Evolutionary conservation across 202 grass and related monocot species (phyloP), one percentile per base, ranked within the genome.

Genomic region (Setaria viridis): DNA sequence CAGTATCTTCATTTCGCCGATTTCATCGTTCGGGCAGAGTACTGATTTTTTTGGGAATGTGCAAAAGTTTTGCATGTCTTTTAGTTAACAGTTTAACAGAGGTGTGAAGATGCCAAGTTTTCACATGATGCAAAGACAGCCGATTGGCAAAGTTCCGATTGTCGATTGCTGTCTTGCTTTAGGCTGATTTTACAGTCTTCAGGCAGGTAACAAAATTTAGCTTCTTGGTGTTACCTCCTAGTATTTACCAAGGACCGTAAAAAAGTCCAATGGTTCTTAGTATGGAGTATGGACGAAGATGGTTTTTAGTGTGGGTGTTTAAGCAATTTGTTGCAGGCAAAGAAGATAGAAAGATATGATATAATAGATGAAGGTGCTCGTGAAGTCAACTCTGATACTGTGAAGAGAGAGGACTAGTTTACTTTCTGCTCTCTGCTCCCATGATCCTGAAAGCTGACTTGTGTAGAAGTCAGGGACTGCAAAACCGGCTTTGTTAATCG

Each of bases 371-470:
- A 34, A 72, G 46, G 11, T 50, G 46, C 11, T 32, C n/a, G 6
- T 73, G 70, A 25, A 51, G 29, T 17, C 46, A 34, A 34, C 47
- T 72, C 45, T 9, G 11, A 32, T 50, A 33, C 70, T 20, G 30
- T 10, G 15, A 6, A 54, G 71, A 74, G 45, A 72, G 15, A 62
- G 25, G 12, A 51, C 4, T 51, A 34, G 47, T 53, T 73, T 51
- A 51, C 7, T 50, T 50, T 50, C 25, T 73, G 45, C 46, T 51
- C 14, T 69, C 15, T 42, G 65, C 15, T 42, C 67, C 70, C 47
- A 17, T 73, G 25, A 73, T 53, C 25, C 70, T 19, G 25, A 73
- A 73, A 73, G 25, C 29, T 73, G n/a, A 53, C 70, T 19, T 53
- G 25, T 19, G 15, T 11, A 69, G 2, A 69, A 21, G 67, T 69